Percentiles rank a stretch among this genome's conserved stretches.
Evolutionary conservation across 208 protist genomes (phyloP).

Genomic region (Trypanosoma rangeli): DNA sequence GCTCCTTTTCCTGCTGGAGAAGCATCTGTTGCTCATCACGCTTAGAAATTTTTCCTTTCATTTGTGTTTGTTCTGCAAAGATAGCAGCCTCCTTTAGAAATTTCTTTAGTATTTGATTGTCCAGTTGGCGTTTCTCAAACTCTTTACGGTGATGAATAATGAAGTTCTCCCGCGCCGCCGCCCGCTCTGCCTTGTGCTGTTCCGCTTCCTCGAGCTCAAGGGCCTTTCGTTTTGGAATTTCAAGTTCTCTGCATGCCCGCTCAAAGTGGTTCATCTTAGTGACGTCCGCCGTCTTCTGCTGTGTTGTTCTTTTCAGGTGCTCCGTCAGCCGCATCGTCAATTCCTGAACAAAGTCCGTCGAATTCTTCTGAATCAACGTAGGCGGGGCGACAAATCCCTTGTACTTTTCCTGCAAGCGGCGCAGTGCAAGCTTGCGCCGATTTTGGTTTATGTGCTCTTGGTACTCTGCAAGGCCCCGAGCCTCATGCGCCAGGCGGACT

Average conservation of each 20-base stretch:
- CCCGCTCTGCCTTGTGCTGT: slow-evolving; percentile 50
- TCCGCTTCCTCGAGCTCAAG: slow-evolving; percentile 53
- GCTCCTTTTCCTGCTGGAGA: slow-evolving; percentile 69
- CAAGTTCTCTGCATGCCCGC: slow-evolving; percentile 57
- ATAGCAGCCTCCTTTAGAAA: slow-evolving; percentile 59
- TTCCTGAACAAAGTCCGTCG: slow-evolving; percentile 66
- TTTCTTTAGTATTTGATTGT: slow-evolving; percentile 51
- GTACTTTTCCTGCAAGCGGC: slow-evolving; percentile 71
- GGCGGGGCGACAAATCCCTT: slow-evolving; percentile 63
- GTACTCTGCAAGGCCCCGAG: slow-evolving; percentile 54
- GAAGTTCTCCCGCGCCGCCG: slow-evolving; percentile 58
- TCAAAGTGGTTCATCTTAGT: slow-evolving; percentile 74
- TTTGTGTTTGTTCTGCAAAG: slow-evolving; percentile 58
- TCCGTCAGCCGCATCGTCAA: slow-evolving; percentile 54
- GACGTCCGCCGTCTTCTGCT: slow-evolving; percentile 55
- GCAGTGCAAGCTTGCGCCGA: slow-evolving; percentile 57
- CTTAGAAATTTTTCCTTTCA: slow-evolving; percentile 68
- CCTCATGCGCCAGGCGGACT: slow-evolving; percentile 35
- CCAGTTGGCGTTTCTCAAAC: slow-evolving; percentile 70
- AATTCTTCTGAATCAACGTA: slow-evolving; percentile 48
- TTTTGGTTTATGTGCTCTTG: slow-evolving; percentile 60
- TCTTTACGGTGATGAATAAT: slow-evolving; percentile 78
- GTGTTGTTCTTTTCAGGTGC: slow-evolving; percentile 47
- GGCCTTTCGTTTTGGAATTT: slow-evolving; percentile 70
- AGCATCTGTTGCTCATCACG: slow-evolving; percentile 73